A percentile compares a stretch with the other conserved stretches of the same genome.
These are phyloP conservation scores for Suhomyces kilbournensis DNA, from an alignment of 805 yeast genomes.

Conservation along the genomic window DNA sequence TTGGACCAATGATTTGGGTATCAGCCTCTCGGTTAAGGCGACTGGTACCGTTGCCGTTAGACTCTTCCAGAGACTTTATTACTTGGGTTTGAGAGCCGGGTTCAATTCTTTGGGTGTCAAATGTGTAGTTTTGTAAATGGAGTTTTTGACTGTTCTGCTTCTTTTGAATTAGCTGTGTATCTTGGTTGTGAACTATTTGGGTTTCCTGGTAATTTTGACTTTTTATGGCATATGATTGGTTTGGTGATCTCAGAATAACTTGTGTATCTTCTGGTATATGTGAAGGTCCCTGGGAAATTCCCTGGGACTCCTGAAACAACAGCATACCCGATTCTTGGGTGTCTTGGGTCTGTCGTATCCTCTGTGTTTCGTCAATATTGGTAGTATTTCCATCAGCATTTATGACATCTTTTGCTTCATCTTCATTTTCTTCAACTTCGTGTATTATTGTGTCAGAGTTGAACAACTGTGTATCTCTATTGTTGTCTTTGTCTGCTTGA, in stretches of 20 bases:
- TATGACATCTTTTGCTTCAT: neutral
- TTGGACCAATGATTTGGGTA: neutral
- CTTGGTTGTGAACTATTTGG: neutral
- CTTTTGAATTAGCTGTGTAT: neutral
- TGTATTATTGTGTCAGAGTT: neutral
- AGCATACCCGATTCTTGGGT: neutral
- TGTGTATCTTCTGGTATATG: neutral
- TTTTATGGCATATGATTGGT: neutral
- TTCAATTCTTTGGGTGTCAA: neutral
- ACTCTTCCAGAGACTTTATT: neutral
- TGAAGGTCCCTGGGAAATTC: neutral
- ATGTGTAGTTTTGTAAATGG: neutral
- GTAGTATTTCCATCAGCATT: neutral
- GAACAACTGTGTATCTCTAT: neutral
- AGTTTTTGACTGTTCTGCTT: neutral
- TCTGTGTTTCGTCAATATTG: conserved; percentile 1
- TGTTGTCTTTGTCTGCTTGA: neutral
- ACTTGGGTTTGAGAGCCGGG: neutral
- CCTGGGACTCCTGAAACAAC: conserved; percentile 1
- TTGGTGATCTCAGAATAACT: neutral
- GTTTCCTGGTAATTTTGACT: neutral
- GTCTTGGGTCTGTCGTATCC: conserved; percentile 4
- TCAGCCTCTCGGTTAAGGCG: neutral
- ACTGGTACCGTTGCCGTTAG: neutral
- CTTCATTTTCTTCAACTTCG: neutral